Evolutionary conservation across 2,329 filamentous ascomycete species (phyloP).

Genomic region (Xylaria arbuscula): DNA sequence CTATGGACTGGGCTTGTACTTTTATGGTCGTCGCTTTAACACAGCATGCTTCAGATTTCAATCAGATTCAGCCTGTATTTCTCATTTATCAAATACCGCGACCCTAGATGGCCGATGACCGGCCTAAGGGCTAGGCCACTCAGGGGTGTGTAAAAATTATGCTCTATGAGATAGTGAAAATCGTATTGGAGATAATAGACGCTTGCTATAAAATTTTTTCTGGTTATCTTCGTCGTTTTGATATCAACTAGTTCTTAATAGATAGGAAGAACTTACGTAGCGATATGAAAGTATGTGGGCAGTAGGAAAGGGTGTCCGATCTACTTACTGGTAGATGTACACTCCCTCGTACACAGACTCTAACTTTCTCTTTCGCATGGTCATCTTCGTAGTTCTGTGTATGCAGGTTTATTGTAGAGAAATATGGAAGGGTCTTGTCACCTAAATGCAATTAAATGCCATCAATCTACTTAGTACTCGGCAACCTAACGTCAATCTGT

Average conservation of each 20-base stretch:
- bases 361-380: too few species aligned
- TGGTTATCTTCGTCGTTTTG: too few species aligned
- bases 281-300: not conserved
- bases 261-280: not conserved
- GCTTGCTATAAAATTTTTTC: too few species aligned
- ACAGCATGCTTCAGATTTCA: not conserved
- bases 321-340: too few species aligned
- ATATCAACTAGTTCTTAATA: too few species aligned
- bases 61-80: not conserved
- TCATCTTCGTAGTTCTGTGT: too few species aligned
- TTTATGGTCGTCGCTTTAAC: conserved; percentile 3
- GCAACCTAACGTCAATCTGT: not conserved
- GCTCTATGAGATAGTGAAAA: not conserved
- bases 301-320: not conserved
- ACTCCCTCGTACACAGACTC: too few species aligned
- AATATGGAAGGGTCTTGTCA: too few species aligned
- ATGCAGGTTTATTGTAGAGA: too few species aligned
- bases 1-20: conserved; percentile 2
- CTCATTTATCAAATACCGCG: not conserved
- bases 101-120: not conserved
- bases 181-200: not conserved
- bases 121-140: too few species aligned
- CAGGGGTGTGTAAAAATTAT: not conserved
- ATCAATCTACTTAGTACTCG: not conserved
- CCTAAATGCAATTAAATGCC: not conserved